Evolutionary conservation across 2,329 filamentous ascomycete species (phyloP).

Genomic region (Aureobasidium uvarum): DNA sequence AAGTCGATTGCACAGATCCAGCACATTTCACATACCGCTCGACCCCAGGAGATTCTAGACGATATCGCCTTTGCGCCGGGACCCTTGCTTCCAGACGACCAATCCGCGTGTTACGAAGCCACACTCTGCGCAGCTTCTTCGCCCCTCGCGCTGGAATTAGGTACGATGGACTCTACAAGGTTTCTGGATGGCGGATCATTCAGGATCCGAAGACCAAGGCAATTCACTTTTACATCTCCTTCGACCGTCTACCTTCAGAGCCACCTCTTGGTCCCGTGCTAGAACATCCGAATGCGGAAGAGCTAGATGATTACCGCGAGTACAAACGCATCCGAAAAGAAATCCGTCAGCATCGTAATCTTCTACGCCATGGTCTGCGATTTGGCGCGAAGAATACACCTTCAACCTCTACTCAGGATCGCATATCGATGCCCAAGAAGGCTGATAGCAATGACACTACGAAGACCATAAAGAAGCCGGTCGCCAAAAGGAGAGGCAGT

Average conservation of each 20-base stretch:
- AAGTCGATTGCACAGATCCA: conserved; percentile 40
- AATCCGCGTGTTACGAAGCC: conserved; percentile 47
- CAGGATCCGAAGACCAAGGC: conserved; percentile 32
- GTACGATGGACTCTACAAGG: conserved; percentile 51
- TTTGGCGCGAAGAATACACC: neutral
- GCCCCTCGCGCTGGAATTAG: conserved; percentile 48
- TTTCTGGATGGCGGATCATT: conserved; percentile 45
- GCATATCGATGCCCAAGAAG: neutral
- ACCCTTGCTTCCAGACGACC: conserved; percentile 44
- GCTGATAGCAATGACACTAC: neutral
- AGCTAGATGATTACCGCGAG: conserved; percentile 50
- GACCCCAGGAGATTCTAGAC: conserved; percentile 42
- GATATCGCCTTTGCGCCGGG: conserved; percentile 46
- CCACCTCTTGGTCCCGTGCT: conserved; percentile 41
- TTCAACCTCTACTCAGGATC: neutral
- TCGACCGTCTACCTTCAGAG: conserved; percentile 39
- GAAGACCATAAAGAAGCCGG: neutral
- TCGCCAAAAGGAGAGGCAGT: neutral
- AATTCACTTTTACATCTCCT: conserved; percentile 43
- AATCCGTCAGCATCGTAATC: neutral
- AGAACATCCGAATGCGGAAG: conserved; percentile 43
- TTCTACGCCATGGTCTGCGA: conserved; percentile 9
- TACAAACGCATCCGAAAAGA: conserved; percentile 45
- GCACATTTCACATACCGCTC: conserved; percentile 46
- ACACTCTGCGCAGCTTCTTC: conserved; percentile 47